Evolutionary conservation across 371 early-diverging fungal species (phyloP).

Genomic region (Mucor irregularis): DNA sequence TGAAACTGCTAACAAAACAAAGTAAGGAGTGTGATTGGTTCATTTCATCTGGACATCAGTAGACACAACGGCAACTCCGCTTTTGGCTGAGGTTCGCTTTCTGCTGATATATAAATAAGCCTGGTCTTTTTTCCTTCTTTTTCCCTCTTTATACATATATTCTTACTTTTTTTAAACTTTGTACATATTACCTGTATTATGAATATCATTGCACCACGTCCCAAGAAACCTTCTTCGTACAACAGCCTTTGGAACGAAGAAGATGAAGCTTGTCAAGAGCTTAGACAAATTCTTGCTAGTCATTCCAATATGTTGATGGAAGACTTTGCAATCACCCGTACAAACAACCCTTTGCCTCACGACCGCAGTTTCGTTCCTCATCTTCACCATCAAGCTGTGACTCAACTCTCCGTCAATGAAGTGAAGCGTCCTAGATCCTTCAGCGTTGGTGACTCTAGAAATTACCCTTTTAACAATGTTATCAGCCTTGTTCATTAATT

Average conservation of each 20-base stretch:
- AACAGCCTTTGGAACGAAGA: slow-evolving; percentile 5
- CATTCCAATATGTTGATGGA: slow-evolving; percentile 14
- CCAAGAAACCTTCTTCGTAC: slow-evolving; percentile 24
- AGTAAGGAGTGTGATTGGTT: too few species aligned
- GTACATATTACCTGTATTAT: neutral
- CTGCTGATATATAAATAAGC: too few species aligned
- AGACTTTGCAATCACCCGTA: slow-evolving; percentile 18
- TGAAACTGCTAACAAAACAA: too few species aligned
- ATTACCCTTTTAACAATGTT: neutral
- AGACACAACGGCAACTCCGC: too few species aligned
- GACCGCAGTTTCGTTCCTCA: slow-evolving; percentile 26
- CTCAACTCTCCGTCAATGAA: slow-evolving; percentile 9
- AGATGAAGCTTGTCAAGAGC: slow-evolving; percentile 30
- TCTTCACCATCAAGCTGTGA: slow-evolving; percentile 7
- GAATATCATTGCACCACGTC: slow-evolving; percentile 31
- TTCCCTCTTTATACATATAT: neutral
- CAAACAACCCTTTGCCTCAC: slow-evolving; percentile 31
- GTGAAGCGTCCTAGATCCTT: slow-evolving; percentile 28
- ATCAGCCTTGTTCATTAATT: slow-evolving; percentile 23
- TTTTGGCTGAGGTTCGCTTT: too few species aligned
- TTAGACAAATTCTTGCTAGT: slow-evolving; percentile 21
- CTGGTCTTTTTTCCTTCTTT: neutral
- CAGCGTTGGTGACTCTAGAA: slow-evolving; percentile 28
- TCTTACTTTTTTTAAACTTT: neutral
- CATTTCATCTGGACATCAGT: too few species aligned